Percentiles rank a stretch among this genome's conserved stretches.
phyloP scores from a whole-genome alignment of 805 yeast species.

The Scheffersomyces stipitis region DNA sequence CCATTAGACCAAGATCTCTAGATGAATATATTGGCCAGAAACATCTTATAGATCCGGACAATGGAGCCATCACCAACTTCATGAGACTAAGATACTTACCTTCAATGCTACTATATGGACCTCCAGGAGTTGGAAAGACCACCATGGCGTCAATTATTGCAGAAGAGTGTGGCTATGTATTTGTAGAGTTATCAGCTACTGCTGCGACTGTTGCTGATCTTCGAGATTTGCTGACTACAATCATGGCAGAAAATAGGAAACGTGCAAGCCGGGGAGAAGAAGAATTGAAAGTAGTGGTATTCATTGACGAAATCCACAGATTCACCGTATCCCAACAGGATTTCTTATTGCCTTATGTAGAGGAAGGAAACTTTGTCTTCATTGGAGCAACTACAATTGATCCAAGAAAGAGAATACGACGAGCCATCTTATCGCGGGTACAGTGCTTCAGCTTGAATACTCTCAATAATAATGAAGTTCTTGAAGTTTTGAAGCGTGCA shows the following conservation, averaged over 20 bases:
- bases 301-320: constrained; percentile 91
- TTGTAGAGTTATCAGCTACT: constrained; percentile 86
- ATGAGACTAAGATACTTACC: constrained; percentile 68
- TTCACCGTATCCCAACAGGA: constrained; percentile 88
- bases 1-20: constrained; percentile 72
- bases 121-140: constrained; percentile 95
- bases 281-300: constrained; percentile 48
- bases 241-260: constrained; percentile 41
- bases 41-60: constrained; percentile 60
- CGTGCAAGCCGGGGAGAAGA: constrained; percentile 24
- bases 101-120: constrained; percentile 90
- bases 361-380: constrained; percentile 74
- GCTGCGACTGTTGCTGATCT: constrained; percentile 66
- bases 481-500: constrained; percentile 56
- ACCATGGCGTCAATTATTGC: constrained; percentile 74
- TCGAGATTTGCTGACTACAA: constrained; percentile 56
- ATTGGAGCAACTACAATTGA: constrained; percentile 87
- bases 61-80: constrained; percentile 67
- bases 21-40: constrained; percentile 81
- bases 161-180: constrained; percentile 48
- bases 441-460: constrained; percentile 70
- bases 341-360: constrained; percentile 77
- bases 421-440: constrained; percentile 83
- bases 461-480: constrained; percentile 50
- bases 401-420: constrained; percentile 77